phyloP scores from a whole-genome alignment of 371 early-diverging fungal species.

The Haplosporangium sp. region DNA sequence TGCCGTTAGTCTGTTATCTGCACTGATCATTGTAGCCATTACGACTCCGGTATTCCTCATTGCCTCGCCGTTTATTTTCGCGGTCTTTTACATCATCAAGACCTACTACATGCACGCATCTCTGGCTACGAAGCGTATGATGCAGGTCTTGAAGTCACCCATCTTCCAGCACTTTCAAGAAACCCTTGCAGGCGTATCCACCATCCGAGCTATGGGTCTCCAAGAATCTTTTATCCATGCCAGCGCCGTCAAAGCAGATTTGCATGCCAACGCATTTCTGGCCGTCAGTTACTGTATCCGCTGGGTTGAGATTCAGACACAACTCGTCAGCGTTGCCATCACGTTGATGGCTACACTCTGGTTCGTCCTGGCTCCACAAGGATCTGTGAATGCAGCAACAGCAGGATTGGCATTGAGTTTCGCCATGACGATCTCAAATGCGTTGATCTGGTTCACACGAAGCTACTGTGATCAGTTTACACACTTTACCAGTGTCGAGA shows the following conservation, averaged over 20 bases:
- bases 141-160: slow-evolving; percentile 78
- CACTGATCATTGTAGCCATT: slow-evolving; percentile 66
- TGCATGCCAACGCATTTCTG: slow-evolving; percentile 71
- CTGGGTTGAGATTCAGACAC: slow-evolving; percentile 81
- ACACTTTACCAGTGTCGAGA: slow-evolving; percentile 81
- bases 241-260: slow-evolving; percentile 60
- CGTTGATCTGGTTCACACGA: slow-evolving; percentile 56
- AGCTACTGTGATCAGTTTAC: slow-evolving; percentile 59
- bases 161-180: slow-evolving; percentile 81
- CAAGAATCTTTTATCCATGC: slow-evolving; percentile 62
- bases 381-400: slow-evolving; percentile 70
- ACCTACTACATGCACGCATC: slow-evolving; percentile 72
- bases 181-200: slow-evolving; percentile 71
- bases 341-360: slow-evolving; percentile 61
- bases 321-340: slow-evolving; percentile 65
- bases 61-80: slow-evolving; percentile 47
- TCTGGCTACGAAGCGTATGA: slow-evolving; percentile 79
- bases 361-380: slow-evolving; percentile 45
- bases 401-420: slow-evolving; percentile 82
- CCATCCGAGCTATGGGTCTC: slow-evolving; percentile 81
- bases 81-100: slow-evolving; percentile 53
- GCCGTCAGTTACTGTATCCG: slow-evolving; percentile 78
- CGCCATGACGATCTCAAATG: slow-evolving; percentile 72
- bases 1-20: slow-evolving; percentile 62
- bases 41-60: slow-evolving; percentile 66